phyloP scores from a whole-genome alignment of 345 rosid genomes.

The Capsella bursapastoris region DNA sequence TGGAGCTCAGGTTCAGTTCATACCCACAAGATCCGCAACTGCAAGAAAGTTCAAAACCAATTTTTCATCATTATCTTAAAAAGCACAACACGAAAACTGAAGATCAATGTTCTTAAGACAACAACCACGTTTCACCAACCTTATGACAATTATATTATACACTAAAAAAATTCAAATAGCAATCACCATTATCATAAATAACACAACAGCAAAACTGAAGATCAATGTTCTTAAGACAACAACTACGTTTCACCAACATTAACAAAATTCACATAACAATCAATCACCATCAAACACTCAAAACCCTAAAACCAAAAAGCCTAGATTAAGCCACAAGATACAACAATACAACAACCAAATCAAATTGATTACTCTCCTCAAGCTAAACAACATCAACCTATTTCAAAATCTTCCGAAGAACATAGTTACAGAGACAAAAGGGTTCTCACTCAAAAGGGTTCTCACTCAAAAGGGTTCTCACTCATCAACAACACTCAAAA shows the following conservation, averaged over 20 bases:
- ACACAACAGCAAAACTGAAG: not conserved
- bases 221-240: not conserved
- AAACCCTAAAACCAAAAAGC: not conserved
- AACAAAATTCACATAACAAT: not conserved
- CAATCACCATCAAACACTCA: not conserved
- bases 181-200: constrained; percentile 1
- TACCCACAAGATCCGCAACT: constrained; percentile 97
- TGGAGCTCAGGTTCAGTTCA: constrained; percentile 86
- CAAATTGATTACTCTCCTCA: too few relatives aligned
- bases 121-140: not conserved
- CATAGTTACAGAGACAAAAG: too few relatives aligned
- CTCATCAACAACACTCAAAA: too few relatives aligned
- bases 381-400: too few relatives aligned
- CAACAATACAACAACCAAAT: too few relatives aligned
- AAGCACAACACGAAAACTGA: not conserved
- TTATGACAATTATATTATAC: too few relatives aligned
- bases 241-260: not conserved
- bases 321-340: too few relatives aligned
- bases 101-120: not conserved
- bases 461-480: too few relatives aligned
- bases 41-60: constrained; percentile 40
- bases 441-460: too few relatives aligned
- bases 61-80: not conserved
- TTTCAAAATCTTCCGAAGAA: too few relatives aligned
- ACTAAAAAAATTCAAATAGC: not conserved